Evolutionary conservation across 2,329 filamentous ascomycete species (phyloP), one percentile per base, ranked within the genome.

Genomic region (Pseudocercospora fuligena): DNA sequence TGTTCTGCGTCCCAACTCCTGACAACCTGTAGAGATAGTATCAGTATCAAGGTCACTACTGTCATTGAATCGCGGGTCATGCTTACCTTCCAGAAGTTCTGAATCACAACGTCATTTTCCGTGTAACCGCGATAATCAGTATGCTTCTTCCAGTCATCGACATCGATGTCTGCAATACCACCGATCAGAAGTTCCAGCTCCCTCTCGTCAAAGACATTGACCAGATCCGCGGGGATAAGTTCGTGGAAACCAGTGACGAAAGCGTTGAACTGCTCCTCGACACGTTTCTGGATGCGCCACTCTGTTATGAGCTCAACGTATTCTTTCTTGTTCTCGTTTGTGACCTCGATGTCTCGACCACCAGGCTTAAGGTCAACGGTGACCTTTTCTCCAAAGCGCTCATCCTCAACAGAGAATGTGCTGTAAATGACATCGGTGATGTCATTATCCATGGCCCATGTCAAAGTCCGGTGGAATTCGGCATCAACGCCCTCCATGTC

Each of bases 121-220:
- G 96, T 97, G 86, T 99, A 99, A 63, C 95, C 95, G 74, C 95
- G 91, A 81, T 99, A 99, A 78, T 99, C 95, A 56, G 95, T 99
- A 82, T 99, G 95, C 85, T 99, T 99, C 90, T 99, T 98, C 95
- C 95, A 99, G 81, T 99, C 95, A 67, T 99, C 95, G 16, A 99
- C 94, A 76, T 99, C 95, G 73, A 99, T 99, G 81, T 99, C 95
- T n/a, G 95, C 95, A 74, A 99, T 99, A 86, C 95, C 95, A 72
- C 95, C 95, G 77, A 99, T 98, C 73, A 99, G 86, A 73, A 99
- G 83, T 81, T 99, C 95, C 57, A 99, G 85, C 81, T 99, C 95
- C 75, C 95, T 92, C 84, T 99, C 95, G 77, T 99, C 95, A 76
- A 99, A 99, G 47, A 99, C 95, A 75, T 97, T 98, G 81, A 99